Base-by-base conservation (phyloP, 2,329 filamentous ascomycete species). In the Cylindrodendrum hubeiense region DNA sequence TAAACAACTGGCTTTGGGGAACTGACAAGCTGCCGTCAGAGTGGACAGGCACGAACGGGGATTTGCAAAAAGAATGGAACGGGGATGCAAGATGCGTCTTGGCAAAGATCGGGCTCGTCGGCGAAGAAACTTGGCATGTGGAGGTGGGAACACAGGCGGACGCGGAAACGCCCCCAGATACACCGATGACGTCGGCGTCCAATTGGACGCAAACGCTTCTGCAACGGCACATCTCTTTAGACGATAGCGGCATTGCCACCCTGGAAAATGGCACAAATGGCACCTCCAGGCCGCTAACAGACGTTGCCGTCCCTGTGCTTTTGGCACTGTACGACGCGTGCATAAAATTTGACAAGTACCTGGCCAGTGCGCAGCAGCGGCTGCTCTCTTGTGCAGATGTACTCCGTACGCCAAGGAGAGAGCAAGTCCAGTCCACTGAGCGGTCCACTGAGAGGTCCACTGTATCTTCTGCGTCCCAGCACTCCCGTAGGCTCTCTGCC, bases 71-170 rank as follows among this genome's bases (percentile, higher is more conserved):
- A 33, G n/a, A 17, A 33, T 50, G 47, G 28, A 34, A 34, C 47
- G 26, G 9, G 28, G 47, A 50, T 50, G 47, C 19, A 15, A 50
- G 47, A 50, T 50, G 26, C 28, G 28, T 33, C n/a, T 30, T 21
- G 26, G 28, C 28, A 28, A 28, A 50, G 26, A 50, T 50, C 47
- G 28, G 28, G 24, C 26, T 19, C 46, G n/a, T 49, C 24, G 46
- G n/a, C 47, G 47, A 50, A 28, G 26, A n/a, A n/a, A 33, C 47
- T 50, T 50, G 47, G 47, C 47, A 34, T 17, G 47, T 33, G 47
- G 47, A 33, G 19, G 47, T n/a, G 28, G n/a, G 22, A n/a, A n/a
- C 17, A 15, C 34, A n/a, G 12, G 28, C 47, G 10, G n/a, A 19
- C 21, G n/a, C 26, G 47, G 47, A 17, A 10, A 39, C 6, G 37